phyloP scores from a whole-genome alignment of 441 rosid species.

The Macaranga tanarius region DNA sequence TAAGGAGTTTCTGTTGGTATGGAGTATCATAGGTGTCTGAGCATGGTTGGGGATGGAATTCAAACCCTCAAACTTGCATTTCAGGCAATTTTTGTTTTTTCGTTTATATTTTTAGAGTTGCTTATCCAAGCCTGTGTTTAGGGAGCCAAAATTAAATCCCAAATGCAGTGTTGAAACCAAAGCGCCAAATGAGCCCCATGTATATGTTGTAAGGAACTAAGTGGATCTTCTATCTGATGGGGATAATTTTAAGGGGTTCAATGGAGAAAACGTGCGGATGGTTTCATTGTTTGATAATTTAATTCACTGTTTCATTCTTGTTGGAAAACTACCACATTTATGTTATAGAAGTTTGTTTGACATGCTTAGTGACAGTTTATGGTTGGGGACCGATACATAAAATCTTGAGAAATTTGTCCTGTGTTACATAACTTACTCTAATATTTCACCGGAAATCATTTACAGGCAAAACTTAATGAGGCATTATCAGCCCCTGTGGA shows the following conservation, averaged over 20 bases:
- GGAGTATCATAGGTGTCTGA: no score
- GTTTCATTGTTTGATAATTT: background rate
- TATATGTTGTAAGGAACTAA: no score
- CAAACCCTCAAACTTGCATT: no score
- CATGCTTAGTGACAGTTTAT: background rate
- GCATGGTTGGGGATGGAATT: no score
- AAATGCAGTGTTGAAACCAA: no score
- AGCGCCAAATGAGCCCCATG: no score
- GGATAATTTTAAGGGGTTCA: no score
- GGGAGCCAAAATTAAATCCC: no score
- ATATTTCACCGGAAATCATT: constrained; percentile 10
- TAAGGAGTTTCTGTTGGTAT: background rate
- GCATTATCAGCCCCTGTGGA: constrained; percentile 89
- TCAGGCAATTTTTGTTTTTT: no score
- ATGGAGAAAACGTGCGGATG: background rate
- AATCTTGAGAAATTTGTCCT: background rate
- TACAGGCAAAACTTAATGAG: constrained; percentile 75
- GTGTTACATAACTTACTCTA: background rate
- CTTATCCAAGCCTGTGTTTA: no score
- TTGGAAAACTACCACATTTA: background rate
- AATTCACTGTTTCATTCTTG: background rate
- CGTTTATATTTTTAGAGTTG: no score
- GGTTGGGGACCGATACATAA: background rate
- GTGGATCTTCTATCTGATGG: no score
- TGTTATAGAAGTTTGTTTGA: background rate